phyloP scores from a whole-genome alignment of 2,329 filamentous ascomycete species.

The Fusarium keratoplasticum region DNA sequence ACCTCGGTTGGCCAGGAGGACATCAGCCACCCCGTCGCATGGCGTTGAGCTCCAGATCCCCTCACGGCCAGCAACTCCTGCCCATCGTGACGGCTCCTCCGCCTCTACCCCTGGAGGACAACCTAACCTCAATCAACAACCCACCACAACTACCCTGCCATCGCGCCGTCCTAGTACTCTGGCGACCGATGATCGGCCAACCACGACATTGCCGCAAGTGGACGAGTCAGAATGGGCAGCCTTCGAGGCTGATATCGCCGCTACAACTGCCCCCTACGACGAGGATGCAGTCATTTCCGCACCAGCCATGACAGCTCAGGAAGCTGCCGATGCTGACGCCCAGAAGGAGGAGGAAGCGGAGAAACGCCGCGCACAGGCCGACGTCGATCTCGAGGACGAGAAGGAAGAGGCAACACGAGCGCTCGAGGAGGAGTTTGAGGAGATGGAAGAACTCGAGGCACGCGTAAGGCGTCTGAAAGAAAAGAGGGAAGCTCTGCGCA shows the following conservation, averaged over 20 bases:
- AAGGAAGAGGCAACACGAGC: conserved; percentile 80
- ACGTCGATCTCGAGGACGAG: conserved; percentile 71
- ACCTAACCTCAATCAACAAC: conserved; percentile 18
- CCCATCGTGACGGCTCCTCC: conserved; percentile 54
- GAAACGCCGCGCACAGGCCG: conserved; percentile 65
- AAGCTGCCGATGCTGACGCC: conserved; percentile 67
- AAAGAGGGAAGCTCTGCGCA: conserved; percentile 74
- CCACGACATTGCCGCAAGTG: conserved; percentile 44
- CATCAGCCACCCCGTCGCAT: conserved; percentile 64
- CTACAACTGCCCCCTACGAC: conserved; percentile 51
- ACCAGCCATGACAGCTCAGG: conserved; percentile 73
- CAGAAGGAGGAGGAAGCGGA: conserved; percentile 63
- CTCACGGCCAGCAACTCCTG: conserved; percentile 71
- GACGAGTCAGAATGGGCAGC: conserved; percentile 89
- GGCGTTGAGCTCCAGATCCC: conserved; percentile 73
- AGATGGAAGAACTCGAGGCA: conserved; percentile 83
- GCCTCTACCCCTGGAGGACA: conserved; percentile 53
- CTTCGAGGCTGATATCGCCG: conserved; percentile 84
- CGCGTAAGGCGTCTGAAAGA: conserved; percentile 77
- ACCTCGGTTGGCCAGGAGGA: conserved; percentile 57
- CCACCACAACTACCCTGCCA: conserved; percentile 45
- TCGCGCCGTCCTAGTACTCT: conserved; percentile 44
- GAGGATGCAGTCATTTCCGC: conserved; percentile 74
- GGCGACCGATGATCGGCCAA: conserved; percentile 30
- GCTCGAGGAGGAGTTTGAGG: conserved; percentile 82